These are phyloP conservation scores for Pelargonium australe DNA, from an alignment of 441 rosid species.

Conservation along the genomic window DNA sequence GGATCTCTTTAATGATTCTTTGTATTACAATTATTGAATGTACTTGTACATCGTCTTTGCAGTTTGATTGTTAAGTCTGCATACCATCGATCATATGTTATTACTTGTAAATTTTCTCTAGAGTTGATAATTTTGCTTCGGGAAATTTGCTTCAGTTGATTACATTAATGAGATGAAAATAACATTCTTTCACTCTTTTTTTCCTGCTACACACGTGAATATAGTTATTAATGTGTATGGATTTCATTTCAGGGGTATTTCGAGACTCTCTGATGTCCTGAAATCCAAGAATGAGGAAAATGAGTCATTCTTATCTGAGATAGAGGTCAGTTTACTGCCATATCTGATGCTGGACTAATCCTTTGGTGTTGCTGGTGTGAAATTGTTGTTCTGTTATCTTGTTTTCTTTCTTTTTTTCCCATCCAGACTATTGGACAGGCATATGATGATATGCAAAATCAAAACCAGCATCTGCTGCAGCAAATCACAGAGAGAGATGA, in stretches of 20 bases:
- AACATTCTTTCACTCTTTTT: neutral
- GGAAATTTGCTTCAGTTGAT: neutral
- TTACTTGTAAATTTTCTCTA: neutral
- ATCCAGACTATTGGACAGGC: conserved; percentile 84
- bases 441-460: conserved; percentile 92
- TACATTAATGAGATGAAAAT: neutral
- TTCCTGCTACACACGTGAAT: no score
- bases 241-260: conserved; percentile 53
- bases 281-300: conserved; percentile 89
- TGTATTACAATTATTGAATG: no score
- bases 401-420: conserved; percentile 23
- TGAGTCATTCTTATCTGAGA: conserved; percentile 84
- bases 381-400: conserved; percentile 24
- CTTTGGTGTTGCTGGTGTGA: conserved; percentile 17
- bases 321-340: conserved; percentile 57
- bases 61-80: neutral
- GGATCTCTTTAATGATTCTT: neutral
- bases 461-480: conserved; percentile 88
- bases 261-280: conserved; percentile 49
- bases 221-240: conserved; percentile 14
- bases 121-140: neutral
- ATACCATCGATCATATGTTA: neutral
- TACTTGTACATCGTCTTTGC: neutral
- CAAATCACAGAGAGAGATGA: conserved; percentile 98
- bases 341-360: conserved; percentile 9